Evolutionary conservation across 306 rosid species (phyloP).

Genomic region (barrel medic (Medicago truncatula)): MtrunA17r5.0-ANR NC_053045.1:62983001-62983500

Average conservation of each 20-base stretch:
- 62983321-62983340: background rate
- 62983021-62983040: background rate
- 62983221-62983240: too few relatives aligned
- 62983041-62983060: background rate
- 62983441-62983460: too few relatives aligned
- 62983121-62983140: too few relatives aligned
- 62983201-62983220: too few relatives aligned
- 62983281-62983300: background rate
- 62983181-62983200: too few relatives aligned
- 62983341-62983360: background rate
- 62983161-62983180: too few relatives aligned
- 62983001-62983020: background rate
- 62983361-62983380: background rate
- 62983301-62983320: background rate
- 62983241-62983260: background rate
- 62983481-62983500: too few relatives aligned
- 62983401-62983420: too few relatives aligned
- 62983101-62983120: background rate
- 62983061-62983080: background rate
- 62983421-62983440: too few relatives aligned
- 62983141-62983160: too few relatives aligned
- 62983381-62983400: background rate
- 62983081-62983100: background rate
- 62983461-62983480: too few relatives aligned
- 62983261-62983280: background rate